These are phyloP conservation scores for Raddia distichophylla DNA, from an alignment of 176 grass and related monocot species.

Conservation along the genomic window DNA sequence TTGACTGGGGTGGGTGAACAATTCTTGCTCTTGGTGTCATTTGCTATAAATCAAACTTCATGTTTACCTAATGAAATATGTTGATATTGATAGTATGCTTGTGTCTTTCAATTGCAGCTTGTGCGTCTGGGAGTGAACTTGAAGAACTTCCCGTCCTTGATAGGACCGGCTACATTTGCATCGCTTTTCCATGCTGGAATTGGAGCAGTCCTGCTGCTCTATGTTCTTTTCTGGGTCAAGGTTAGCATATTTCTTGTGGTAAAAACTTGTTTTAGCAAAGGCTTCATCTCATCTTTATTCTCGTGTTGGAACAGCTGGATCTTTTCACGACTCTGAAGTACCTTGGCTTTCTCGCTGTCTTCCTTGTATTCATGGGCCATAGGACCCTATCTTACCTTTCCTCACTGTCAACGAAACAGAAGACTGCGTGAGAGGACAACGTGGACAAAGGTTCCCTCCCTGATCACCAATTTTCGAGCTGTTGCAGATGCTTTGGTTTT, in stretches of 20 bases:
- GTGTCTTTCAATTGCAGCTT: slow-evolving; percentile 57
- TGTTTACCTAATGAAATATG: neutral
- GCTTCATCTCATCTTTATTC: neutral
- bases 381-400: slow-evolving; percentile 73
- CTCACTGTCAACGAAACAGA: slow-evolving; percentile 63
- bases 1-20: slow-evolving; percentile 72
- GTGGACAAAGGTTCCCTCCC: neutral
- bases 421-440: slow-evolving; percentile 67
- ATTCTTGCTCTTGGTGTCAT: neutral
- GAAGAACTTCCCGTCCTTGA: slow-evolving; percentile 74
- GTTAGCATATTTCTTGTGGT: slow-evolving; percentile 41
- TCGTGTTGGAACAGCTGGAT: slow-evolving; percentile 70
- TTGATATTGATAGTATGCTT: neutral
- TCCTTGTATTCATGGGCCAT: slow-evolving; percentile 85
- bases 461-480: slow-evolving; percentile 23
- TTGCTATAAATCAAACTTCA: neutral
- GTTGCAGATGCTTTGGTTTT: slow-evolving; percentile 14
- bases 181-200: slow-evolving; percentile 83
- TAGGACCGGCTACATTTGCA: slow-evolving; percentile 65
- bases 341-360: slow-evolving; percentile 59
- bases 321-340: slow-evolving; percentile 93
- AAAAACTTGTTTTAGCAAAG: slow-evolving; percentile 7
- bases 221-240: slow-evolving; percentile 96
- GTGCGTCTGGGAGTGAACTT: slow-evolving; percentile 74
- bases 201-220: slow-evolving; percentile 80